Percentiles rank a stretch among this genome's conserved stretches.
phyloP scores from a whole-genome alignment of 257 asterid genomes.

The Fraxinus anomala region DNA sequence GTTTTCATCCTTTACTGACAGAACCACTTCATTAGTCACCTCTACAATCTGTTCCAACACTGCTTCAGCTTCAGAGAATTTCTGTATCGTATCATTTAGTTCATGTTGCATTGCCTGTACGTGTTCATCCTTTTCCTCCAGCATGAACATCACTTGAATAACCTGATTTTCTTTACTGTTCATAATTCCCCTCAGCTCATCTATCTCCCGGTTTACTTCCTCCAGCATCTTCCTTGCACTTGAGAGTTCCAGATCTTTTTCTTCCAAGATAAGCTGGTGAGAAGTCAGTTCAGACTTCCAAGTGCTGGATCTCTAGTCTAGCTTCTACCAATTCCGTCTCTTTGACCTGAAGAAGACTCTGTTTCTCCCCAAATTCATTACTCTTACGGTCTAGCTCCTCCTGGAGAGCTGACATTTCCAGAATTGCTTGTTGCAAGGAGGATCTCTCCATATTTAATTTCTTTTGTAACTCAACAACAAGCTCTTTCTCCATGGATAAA shows the following conservation, averaged over 20 bases:
- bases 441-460: slow-evolving; percentile 52
- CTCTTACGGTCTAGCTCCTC: slow-evolving; percentile 54
- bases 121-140: slow-evolving; percentile 67
- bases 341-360: slow-evolving; percentile 55
- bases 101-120: slow-evolving; percentile 56
- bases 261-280: slow-evolving; percentile 53
- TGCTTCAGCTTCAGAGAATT: slow-evolving; percentile 67
- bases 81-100: slow-evolving; percentile 43
- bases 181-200: slow-evolving; percentile 48
- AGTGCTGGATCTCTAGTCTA: slow-evolving; percentile 61
- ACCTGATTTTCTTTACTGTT: slow-evolving; percentile 61
- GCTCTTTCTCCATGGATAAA: slow-evolving; percentile 64
- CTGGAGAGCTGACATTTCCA: slow-evolving; percentile 48
- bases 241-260: slow-evolving; percentile 60
- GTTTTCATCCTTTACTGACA: slow-evolving; percentile 39
- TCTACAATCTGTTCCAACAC: slow-evolving; percentile 62
- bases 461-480: slow-evolving; percentile 50
- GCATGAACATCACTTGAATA: slow-evolving; percentile 41
- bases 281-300: slow-evolving; percentile 63
- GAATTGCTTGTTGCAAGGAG: slow-evolving; percentile 50
- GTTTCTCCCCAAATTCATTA: slow-evolving; percentile 51
- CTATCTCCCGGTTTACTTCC: slow-evolving; percentile 57
- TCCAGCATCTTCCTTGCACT: slow-evolving; percentile 49
- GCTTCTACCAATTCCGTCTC: slow-evolving; percentile 82
- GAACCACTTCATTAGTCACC: slow-evolving; percentile 61